Conservation (phyloP, 441 rosid species). For the Adansonia grandidieri region DNA sequence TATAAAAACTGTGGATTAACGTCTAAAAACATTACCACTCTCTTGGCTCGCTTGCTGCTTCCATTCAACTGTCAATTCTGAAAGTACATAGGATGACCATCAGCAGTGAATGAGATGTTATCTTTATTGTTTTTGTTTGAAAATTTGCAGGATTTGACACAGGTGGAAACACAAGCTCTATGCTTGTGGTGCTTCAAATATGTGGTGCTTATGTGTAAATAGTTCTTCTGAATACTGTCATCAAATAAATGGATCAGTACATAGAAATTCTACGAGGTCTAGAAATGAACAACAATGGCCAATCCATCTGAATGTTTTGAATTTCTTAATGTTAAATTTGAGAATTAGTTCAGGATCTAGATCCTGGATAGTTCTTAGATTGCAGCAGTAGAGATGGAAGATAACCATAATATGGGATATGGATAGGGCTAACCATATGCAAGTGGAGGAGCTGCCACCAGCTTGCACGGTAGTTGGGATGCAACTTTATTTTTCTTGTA, state of each 20-base stretch:
- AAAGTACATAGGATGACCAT: not conserved
- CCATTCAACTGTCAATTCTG: constrained; percentile 1
- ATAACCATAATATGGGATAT: too few species aligned
- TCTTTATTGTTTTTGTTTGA: not conserved
- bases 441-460: not conserved
- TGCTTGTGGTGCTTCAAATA: not conserved
- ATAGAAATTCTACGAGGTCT: not conserved
- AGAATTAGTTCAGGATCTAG: too few species aligned
- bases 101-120: not conserved
- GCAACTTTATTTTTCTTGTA: too few species aligned
- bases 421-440: not conserved
- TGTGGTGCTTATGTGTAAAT: not conserved
- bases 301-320: not conserved
- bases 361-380: too few species aligned
- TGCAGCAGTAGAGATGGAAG: too few species aligned
- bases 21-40: not conserved
- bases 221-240: not conserved
- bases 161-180: not conserved
- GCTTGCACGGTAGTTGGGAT: not conserved
- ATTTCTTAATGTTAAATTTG: too few species aligned
- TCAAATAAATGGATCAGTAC: not conserved
- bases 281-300: not conserved
- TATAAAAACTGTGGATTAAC: not conserved
- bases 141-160: not conserved
- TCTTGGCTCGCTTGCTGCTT: not conserved